Evolutionary conservation across 163 green algal genomes (phyloP), one percentile per base, ranked within the genome.

Genomic region (Picocystis sp.): DNA sequence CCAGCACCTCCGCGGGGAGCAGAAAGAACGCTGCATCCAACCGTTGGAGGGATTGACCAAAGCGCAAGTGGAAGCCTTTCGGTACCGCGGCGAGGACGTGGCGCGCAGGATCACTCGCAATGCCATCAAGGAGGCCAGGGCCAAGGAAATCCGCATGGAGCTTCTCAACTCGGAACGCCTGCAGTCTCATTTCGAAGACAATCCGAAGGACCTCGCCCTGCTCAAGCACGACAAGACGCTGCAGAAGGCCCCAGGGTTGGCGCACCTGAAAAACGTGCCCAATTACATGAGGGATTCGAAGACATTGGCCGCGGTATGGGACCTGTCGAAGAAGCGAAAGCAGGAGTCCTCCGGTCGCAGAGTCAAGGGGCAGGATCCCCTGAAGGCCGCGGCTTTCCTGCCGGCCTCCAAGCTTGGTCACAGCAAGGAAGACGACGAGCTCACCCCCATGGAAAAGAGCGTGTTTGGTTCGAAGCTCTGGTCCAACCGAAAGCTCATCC

Each of bases 51-150:
- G 56, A 12, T 66, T 96, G 19, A 82, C 70, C 1, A 62, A 61
- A 29, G 55, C 65, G 13, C 58, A 74, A 46, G 64, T 93, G 22
- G 81, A 93, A 35, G 81, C 63, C 10, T 64, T 96, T 60, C 62
- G 87, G 9, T 97, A 97, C 60, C 67, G 87, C 0, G 85, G 57
- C 0, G 80, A 94, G 61, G 87, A 96, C 43, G 76, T 94, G 23
- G 69, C 75, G 0, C 67, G 79, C 11, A 69, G 61, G 38, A 75
- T 97, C 44, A 93, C 82, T 6, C 69, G 65, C 29, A 66, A 55
- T 1, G 76, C 76, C 11, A 72, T 97, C 33, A 71, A 73, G 43
- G 87, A 97, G 62, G 86, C 87, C 9, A 54, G 82, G 0, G 77
- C 81, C n/a, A 80, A 82, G 50, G 87, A 95, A 63, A 69, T 96